Conservation (phyloP, 805 yeast species). For the Kluyveromyces aestuarii region DNA sequence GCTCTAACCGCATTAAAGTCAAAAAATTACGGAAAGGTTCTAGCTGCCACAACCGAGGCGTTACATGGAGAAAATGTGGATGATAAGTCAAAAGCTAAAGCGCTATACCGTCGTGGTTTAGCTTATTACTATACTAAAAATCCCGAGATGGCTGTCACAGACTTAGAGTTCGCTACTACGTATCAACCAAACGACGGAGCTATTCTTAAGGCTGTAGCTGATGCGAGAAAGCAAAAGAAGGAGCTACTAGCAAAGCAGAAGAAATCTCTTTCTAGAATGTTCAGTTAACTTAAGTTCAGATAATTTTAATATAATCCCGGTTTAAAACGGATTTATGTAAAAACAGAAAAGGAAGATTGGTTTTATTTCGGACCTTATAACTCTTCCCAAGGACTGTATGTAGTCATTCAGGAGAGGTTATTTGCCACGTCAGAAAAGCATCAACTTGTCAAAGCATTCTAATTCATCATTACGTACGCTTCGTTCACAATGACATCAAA, state of each 20-base stretch:
- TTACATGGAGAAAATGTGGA: slow-evolving; percentile 50
- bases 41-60: slow-evolving; percentile 57
- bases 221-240: slow-evolving; percentile 44
- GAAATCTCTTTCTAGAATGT: slow-evolving; percentile 67
- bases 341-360: background rate
- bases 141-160: slow-evolving; percentile 58
- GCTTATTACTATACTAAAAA: slow-evolving; percentile 58
- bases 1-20: slow-evolving; percentile 66
- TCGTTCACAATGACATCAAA: background rate
- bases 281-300: slow-evolving; percentile 36
- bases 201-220: slow-evolving; percentile 52
- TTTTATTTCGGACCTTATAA: background rate
- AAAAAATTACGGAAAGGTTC: slow-evolving; percentile 42
- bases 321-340: too few species aligned
- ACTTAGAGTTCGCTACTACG: slow-evolving; percentile 55
- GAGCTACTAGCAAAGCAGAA: slow-evolving; percentile 58
- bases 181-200: slow-evolving; percentile 66
- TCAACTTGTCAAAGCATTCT: background rate
- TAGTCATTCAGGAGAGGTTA: too few species aligned
- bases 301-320: slow-evolving; percentile 4
- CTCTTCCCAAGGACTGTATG: background rate
- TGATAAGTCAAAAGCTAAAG: slow-evolving; percentile 71
- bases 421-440: too few species aligned
- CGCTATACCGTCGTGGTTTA: slow-evolving; percentile 75
- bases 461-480: background rate